Base-by-base conservation (phyloP, 2,329 filamentous ascomycete species). In the Aspergillus candidus region DNA sequence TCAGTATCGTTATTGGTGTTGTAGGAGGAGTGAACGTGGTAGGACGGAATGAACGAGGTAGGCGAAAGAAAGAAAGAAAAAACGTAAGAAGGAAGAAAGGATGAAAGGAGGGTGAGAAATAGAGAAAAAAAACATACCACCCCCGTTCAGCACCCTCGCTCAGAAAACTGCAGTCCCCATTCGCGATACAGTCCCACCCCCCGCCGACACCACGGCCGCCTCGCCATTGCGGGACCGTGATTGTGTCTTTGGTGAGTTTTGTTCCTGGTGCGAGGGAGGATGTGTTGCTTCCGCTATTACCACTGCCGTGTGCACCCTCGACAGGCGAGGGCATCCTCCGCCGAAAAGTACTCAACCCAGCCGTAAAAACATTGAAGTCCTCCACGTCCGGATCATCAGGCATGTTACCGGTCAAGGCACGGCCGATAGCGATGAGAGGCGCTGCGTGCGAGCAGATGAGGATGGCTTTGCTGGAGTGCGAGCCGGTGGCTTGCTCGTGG, bases 371-470 rank as follows among this genome's bases (percentile, higher is more conserved):
- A 47, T 77, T 73, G 62, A 95, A 96, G 65, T 96, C 90, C 50
- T 93, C 84, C 41, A 78, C 77, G 6, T 79, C 79, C 27, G 81
- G 73, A 60, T 84, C 80, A 1, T 80, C 76, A 0, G 90, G 90
- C 76, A 91, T 82, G 14, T 67, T 58, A 0, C 88, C 89, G 2
- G 90, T 96, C 55, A 98, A 71, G 1, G 81, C 82, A 33, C 93
- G 78, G 1, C 91, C 91, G 53, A 93, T 78, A 7, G 86, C 84
- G 61, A 98, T 96, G 58, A 97, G 78, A 10, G 84, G 81, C 4
- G 93, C 93, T 1, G 93, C 93, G 70, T 98, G 93, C 1, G 87
- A 85, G 68, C 88, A 95, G 32, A 98, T 75, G 33, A 96, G 67
- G 17, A 95, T 75, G 0, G 86, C 77, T 48, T 65, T 70, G 45